Evolutionary conservation across 805 yeast species (phyloP).

Genomic region (Kluyveromyces siamensis): DNA sequence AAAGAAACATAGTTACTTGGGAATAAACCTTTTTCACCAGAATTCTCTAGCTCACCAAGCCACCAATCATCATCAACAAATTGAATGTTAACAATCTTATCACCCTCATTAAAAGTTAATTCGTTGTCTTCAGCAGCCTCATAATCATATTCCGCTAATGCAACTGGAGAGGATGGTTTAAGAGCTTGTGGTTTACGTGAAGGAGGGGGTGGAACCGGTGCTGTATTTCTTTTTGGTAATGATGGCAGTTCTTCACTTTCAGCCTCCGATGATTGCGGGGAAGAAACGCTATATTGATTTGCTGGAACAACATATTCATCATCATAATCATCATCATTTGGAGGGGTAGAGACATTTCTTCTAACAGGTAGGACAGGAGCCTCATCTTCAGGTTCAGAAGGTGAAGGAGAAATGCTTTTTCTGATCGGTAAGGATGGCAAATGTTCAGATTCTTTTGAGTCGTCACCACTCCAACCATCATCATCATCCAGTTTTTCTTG

Average conservation of each 20-base stretch:
- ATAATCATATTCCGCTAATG: conserved; percentile 80
- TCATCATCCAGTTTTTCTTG: background rate
- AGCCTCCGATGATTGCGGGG: background rate
- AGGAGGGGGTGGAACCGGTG: conserved; percentile 23
- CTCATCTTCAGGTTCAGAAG: conserved; percentile 10
- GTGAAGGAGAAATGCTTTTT: conserved; percentile 19
- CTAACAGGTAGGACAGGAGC: conserved; percentile 10
- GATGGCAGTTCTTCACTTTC: conserved; percentile 10
- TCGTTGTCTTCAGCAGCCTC: conserved; percentile 93
- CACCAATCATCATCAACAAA: conserved; percentile 96
- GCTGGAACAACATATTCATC: background rate
- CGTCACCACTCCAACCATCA: background rate
- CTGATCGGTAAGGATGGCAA: conserved; percentile 16
- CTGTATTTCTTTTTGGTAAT: conserved; percentile 15
- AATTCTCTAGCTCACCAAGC: conserved; percentile 61
- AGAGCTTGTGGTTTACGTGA: conserved; percentile 15
- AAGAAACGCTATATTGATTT: background rate
- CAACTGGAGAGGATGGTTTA: conserved; percentile 31
- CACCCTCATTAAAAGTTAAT: conserved; percentile 77
- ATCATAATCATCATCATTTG: conserved; percentile 15
- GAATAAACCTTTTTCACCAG: conserved; percentile 77
- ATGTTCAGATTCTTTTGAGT: background rate
- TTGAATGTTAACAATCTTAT: conserved; percentile 69
- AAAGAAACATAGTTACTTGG: conserved; percentile 75
- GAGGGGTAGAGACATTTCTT: conserved; percentile 6